phyloP scores from a whole-genome alignment of 2,329 filamentous ascomycete genomes.

The Colletotrichum sp. region DNA sequence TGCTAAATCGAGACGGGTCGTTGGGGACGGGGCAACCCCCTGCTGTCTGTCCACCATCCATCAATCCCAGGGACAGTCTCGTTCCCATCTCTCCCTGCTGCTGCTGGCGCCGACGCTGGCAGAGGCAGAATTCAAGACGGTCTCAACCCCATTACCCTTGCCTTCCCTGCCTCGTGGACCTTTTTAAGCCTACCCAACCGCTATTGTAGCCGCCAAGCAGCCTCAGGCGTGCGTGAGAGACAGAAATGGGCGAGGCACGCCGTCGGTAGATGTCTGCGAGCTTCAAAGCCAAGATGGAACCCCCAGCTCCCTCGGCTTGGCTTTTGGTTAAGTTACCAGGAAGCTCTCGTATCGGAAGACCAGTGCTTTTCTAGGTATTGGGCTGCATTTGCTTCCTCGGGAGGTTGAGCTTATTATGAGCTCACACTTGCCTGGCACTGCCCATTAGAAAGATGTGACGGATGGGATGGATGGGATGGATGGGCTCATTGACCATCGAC shows the following conservation, averaged over 20 bases:
- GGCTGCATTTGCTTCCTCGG: not conserved
- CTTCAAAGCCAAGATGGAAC: not conserved
- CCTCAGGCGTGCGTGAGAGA: not conserved
- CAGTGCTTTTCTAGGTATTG: not conserved
- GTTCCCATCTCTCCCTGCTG: not conserved
- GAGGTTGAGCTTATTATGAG: not conserved
- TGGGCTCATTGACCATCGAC: not conserved
- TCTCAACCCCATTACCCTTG: not conserved
- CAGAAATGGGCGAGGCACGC: not conserved
- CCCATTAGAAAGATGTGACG: not conserved
- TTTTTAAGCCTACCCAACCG: not conserved
- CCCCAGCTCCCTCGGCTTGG: not conserved
- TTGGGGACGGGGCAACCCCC: not conserved
- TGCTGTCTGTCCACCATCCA: not conserved
- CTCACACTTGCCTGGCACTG: not conserved
- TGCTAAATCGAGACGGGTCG: constrained; percentile 15
- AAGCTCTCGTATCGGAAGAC: not conserved
- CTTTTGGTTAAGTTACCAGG: not conserved
- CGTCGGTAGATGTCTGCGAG: not conserved
- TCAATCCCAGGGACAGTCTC: not conserved
- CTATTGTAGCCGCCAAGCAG: not conserved
- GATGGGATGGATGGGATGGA: not conserved
- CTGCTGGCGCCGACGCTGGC: not conserved
- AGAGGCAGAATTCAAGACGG: not conserved
- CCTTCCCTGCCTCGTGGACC: not conserved